A percentile compares a stretch with the other conserved stretches of the same genome.
phyloP scores from a whole-genome alignment of 176 grass and related monocot genomes.

The Thalia dealbata region DNA sequence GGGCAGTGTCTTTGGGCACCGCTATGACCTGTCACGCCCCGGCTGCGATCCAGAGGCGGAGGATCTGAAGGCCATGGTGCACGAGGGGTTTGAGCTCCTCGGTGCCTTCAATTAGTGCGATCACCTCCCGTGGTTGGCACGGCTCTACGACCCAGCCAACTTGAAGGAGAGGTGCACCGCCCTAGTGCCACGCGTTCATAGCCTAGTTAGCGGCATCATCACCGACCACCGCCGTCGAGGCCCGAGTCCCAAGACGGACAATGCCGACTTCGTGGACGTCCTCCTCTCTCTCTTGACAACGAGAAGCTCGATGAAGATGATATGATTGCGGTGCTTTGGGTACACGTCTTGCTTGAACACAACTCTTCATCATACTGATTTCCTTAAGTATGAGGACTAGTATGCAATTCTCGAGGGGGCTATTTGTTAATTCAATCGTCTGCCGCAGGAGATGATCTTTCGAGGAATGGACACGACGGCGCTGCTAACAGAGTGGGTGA shows the following conservation, averaged over 20 bases:
- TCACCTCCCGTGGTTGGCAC: too few species aligned
- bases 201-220: slow-evolving; percentile 45
- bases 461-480: slow-evolving; percentile 77
- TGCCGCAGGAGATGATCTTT: slow-evolving; percentile 50
- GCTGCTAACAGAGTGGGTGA: slow-evolving; percentile 64
- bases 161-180: slow-evolving; percentile 36
- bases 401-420: too few species aligned
- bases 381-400: too few species aligned
- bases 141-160: slow-evolving; percentile 38
- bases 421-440: neutral
- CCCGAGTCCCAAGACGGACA: neutral
- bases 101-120: too few species aligned
- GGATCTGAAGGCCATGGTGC: too few species aligned
- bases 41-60: slow-evolving; percentile 25
- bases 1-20: slow-evolving; percentile 61
- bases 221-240: slow-evolving; percentile 26
- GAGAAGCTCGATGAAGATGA: slow-evolving; percentile 53
- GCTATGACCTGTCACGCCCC: slow-evolving; percentile 22
- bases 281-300: slow-evolving; percentile 55
- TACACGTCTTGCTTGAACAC: slow-evolving; percentile 15
- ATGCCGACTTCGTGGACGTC: slow-evolving; percentile 54
- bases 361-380: too few species aligned
- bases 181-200: slow-evolving; percentile 52
- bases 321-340: slow-evolving; percentile 75
- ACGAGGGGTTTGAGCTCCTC: too few species aligned